Base-by-base conservation (phyloP, 1,284 basidiomycete genomes). In the Sanghuangporus baumii region DNA sequence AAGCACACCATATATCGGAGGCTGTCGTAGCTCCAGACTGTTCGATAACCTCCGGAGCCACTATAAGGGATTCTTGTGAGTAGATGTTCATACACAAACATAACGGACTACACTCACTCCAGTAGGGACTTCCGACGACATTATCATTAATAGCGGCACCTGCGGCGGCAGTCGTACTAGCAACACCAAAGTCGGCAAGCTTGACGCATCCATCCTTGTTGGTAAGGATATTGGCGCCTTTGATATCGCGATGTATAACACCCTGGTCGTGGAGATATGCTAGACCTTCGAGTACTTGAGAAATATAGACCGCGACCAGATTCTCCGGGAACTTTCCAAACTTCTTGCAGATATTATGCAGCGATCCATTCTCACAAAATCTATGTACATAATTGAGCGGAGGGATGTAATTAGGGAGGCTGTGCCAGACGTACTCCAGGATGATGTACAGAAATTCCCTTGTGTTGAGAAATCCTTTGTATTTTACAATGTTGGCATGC, bases 301-400 rank as follows among this genome's bases (percentile, higher is more conserved):
- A 91, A 69, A 98, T 94, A 77, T 98, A 98, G 9, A 98, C 93
- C 0, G 93, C 95, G 48, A 98, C 96, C 38, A 98, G 86, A 66
- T 87, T 91, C 75, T 99, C 96, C 0, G 96, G 96, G 71, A 98
- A 98, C 78, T 98, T 97, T 67, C 96, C 96, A 74, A 98, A 98
- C 61, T 92, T 88, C 76, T 98, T 98, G 77, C 91, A 90, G 69
- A 98, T 98, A 66, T 90, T 90, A 73, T 97, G 93, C 12, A 99
- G 79, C 3, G 94, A 97, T 23, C 96, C 96, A 71, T 99, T 99
- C 80, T 99, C 96, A 79, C 96, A 98, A 73, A 96, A 96, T 72
- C 92, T 93, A 54, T 38, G 57, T 60, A 48, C 37, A 23, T 18
- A 18, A 63, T 58, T 37, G 52, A 63, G 55, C 60, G 55, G 40